These are phyloP conservation scores for Baorangia bicolor DNA, from an alignment of 768 basidiomycete species.

Conservation along the genomic window DNA sequence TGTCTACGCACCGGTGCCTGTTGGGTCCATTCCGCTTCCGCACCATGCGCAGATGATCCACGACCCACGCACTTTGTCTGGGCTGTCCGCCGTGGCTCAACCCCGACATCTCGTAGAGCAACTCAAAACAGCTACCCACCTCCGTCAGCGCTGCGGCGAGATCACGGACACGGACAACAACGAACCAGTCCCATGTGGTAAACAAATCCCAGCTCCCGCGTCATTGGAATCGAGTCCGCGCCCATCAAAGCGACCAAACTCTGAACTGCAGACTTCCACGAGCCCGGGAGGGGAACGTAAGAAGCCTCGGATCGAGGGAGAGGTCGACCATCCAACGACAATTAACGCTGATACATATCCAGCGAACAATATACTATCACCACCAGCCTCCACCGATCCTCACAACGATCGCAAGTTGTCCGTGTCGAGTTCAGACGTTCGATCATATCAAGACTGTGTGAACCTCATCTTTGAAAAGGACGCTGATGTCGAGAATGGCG, in stretches of 20 bases:
- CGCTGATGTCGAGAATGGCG: slow-evolving; percentile 27
- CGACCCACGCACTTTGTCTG: slow-evolving; percentile 5
- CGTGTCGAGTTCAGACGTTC: slow-evolving; percentile 17
- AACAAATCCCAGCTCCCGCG: neutral
- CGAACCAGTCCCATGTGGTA: neutral
- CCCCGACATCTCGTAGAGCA: neutral
- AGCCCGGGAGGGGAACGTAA: slow-evolving; percentile 16
- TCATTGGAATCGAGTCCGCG: neutral
- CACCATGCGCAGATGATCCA: neutral
- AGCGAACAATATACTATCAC: neutral
- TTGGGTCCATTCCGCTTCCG: slow-evolving; percentile 7
- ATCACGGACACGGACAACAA: neutral
- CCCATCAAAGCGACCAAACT: slow-evolving; percentile 18
- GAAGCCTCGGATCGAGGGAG: slow-evolving; percentile 20
- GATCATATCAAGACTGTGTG: slow-evolving; percentile 46
- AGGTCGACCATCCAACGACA: neutral
- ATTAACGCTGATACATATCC: neutral
- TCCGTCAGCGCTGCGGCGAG: neutral
- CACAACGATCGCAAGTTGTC: neutral
- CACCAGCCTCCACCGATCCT: neutral
- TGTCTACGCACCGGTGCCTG: slow-evolving; percentile 6
- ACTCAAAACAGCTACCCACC: neutral
- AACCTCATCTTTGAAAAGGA: slow-evolving; percentile 34
- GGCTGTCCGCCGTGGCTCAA: neutral
- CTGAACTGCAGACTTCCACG: slow-evolving; percentile 5